Evolutionary conservation across 2,329 filamentous ascomycete genomes (phyloP).

Genomic region (Alternaria sp.): DNA sequence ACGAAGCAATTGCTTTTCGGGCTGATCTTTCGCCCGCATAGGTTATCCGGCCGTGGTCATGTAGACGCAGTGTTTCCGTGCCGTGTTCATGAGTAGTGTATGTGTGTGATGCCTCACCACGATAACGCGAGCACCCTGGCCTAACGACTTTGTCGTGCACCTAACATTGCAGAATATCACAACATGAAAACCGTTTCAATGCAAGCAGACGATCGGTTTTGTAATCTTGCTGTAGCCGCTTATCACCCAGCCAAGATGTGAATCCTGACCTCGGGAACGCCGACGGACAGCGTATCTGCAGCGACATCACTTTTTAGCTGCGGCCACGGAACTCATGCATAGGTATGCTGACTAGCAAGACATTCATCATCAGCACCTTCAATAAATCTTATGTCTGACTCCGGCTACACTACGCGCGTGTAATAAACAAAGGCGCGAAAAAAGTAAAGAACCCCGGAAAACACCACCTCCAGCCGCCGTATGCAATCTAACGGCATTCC

Average conservation of each 20-base stretch:
- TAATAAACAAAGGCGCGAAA: background rate
- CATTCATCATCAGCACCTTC: background rate
- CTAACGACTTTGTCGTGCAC: background rate
- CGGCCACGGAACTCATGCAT: background rate
- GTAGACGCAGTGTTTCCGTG: background rate
- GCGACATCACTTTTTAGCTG: background rate
- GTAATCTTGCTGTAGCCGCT: background rate
- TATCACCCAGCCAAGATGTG: background rate
- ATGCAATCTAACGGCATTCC: background rate
- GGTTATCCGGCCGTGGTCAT: background rate
- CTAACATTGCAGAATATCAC: background rate
- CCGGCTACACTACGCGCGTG: background rate
- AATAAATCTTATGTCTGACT: background rate
- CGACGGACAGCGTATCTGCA: background rate
- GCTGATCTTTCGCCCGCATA: background rate
- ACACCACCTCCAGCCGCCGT: background rate
- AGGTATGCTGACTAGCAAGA: background rate
- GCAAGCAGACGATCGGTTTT: background rate
- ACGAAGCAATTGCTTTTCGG: background rate
- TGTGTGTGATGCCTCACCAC: background rate
- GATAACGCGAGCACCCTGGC: background rate
- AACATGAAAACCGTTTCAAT: background rate
- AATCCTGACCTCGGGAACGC: background rate
- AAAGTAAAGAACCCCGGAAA: background rate
- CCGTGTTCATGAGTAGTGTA: background rate